phyloP scores from a whole-genome alignment of 2,329 filamentous ascomycete species.

The Pezicula radicicola region DNA sequence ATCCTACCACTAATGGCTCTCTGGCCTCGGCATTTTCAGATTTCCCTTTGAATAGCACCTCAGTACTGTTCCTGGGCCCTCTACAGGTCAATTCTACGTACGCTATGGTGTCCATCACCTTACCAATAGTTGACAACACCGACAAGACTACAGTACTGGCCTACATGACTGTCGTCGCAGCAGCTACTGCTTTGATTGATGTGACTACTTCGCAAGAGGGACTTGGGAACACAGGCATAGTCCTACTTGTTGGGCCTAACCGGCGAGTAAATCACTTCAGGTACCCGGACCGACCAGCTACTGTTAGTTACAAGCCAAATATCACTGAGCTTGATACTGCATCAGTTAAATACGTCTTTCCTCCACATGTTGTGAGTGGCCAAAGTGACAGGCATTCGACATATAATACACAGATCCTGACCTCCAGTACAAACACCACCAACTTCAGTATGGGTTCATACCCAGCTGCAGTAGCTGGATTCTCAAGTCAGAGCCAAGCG shows the following conservation, averaged over 20 bases:
- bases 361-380: slow-evolving; percentile 41
- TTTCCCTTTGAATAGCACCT: slow-evolving; percentile 38
- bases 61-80: slow-evolving; percentile 73
- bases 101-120: slow-evolving; percentile 75
- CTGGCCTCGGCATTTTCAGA: slow-evolving; percentile 22
- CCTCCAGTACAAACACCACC: slow-evolving; percentile 36
- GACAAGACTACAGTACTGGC: slow-evolving; percentile 65
- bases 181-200: slow-evolving; percentile 60
- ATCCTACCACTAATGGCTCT: slow-evolving; percentile 19
- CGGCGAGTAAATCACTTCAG: slow-evolving; percentile 64
- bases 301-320: slow-evolving; percentile 39
- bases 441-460: slow-evolving; percentile 60
- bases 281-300: slow-evolving; percentile 40
- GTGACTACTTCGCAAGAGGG: slow-evolving; percentile 66
- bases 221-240: slow-evolving; percentile 65
- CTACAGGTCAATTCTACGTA: slow-evolving; percentile 68
- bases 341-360: slow-evolving; percentile 57
- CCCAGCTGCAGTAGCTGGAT: slow-evolving; percentile 59
- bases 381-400: slow-evolving; percentile 45
- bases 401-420: slow-evolving; percentile 23
- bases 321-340: slow-evolving; percentile 37
- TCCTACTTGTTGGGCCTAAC: slow-evolving; percentile 67
- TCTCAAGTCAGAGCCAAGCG: slow-evolving; percentile 44
- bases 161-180: slow-evolving; percentile 79
- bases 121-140: slow-evolving; percentile 71